Conservation (phyloP, 139 green algal species). For the Coccomyxa sp. region DNA sequence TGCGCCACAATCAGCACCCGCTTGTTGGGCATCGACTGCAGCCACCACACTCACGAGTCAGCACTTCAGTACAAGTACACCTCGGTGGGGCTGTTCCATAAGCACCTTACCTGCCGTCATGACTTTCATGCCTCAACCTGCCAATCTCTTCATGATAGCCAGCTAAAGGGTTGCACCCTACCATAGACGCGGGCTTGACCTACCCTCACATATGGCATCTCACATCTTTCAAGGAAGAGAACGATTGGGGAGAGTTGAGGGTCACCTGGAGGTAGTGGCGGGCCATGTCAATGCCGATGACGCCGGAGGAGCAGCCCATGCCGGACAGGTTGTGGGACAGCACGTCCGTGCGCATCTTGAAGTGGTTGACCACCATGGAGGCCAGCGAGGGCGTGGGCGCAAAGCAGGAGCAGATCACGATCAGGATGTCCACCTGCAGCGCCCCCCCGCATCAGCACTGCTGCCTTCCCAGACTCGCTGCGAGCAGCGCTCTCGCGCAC, state of each 20-base stretch:
- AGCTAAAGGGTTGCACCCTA: too few relatives aligned
- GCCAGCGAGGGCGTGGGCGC: constrained; percentile 74
- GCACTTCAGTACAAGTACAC: too few relatives aligned
- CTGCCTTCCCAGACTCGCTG: too few relatives aligned
- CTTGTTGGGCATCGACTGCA: constrained; percentile 57
- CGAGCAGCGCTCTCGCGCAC: too few relatives aligned
- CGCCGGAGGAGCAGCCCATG: constrained; percentile 87
- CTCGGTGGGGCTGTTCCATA: too few relatives aligned
- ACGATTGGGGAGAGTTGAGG: neutral
- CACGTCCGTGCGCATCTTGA: constrained; percentile 62
- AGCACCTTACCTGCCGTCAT: neutral
- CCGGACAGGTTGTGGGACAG: constrained; percentile 89
- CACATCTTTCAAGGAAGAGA: neutral
- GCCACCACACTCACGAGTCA: neutral
- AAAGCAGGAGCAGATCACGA: constrained; percentile 77
- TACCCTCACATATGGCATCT: neutral
- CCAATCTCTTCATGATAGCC: too few relatives aligned
- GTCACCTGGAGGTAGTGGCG: constrained; percentile 1
- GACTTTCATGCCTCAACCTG: neutral
- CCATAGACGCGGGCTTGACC: neutral
- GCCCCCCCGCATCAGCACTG: constrained; percentile 38
- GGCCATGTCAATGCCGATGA: constrained; percentile 71
- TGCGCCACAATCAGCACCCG: constrained; percentile 65
- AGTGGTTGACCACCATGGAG: constrained; percentile 78
- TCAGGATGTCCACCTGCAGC: constrained; percentile 54